Conservation (phyloP, 2,329 filamentous ascomycete species). For the Fusarium caatingaense region DNA sequence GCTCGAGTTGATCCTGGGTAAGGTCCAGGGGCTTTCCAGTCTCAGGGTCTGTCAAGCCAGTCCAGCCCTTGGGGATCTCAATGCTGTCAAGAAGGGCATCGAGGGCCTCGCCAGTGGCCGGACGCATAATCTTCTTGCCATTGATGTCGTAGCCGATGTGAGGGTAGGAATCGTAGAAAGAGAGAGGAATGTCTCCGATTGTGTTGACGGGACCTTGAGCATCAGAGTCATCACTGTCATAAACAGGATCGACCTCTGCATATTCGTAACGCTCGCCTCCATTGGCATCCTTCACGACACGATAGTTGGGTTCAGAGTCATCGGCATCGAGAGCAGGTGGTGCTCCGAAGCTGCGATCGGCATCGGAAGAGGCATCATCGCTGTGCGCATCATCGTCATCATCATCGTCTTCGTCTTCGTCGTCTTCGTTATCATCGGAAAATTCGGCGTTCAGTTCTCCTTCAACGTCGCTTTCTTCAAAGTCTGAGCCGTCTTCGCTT, state of each 20-base stretch:
- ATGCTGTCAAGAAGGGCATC: conserved; percentile 96
- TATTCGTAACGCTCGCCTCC: conserved; percentile 92
- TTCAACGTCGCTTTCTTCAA: conserved; percentile 53
- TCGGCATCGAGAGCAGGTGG: conserved; percentile 54
- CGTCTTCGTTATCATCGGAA: conserved; percentile 43
- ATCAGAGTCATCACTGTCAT: conserved; percentile 96
- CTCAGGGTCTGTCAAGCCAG: conserved; percentile 90
- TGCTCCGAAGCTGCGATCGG: conserved; percentile 48
- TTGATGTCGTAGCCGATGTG: conserved; percentile 99
- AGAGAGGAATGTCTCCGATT: conserved; percentile 92
- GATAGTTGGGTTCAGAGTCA: conserved; percentile 58
- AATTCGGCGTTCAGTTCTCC: conserved; percentile 51
- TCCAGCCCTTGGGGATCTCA: conserved; percentile 97
- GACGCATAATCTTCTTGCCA: conserved; percentile 96
- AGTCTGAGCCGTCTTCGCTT: conserved; percentile 68
- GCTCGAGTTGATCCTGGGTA: conserved; percentile 86
- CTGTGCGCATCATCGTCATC: conserved; percentile 41
- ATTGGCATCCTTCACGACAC: conserved; percentile 82
- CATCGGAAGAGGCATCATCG: conserved; percentile 49
- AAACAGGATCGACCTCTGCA: conserved; percentile 90
- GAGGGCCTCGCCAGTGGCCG: conserved; percentile 90
- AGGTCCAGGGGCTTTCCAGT: conserved; percentile 94
- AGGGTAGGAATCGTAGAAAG: conserved; percentile 97
- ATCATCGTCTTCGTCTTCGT: conserved; percentile 56
- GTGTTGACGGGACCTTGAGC: conserved; percentile 84